Percentiles rank a stretch among this genome's conserved stretches.
Evolutionary conservation across 257 asterid genomes (phyloP).

Genomic region (Cinchona pubescens): DNA sequence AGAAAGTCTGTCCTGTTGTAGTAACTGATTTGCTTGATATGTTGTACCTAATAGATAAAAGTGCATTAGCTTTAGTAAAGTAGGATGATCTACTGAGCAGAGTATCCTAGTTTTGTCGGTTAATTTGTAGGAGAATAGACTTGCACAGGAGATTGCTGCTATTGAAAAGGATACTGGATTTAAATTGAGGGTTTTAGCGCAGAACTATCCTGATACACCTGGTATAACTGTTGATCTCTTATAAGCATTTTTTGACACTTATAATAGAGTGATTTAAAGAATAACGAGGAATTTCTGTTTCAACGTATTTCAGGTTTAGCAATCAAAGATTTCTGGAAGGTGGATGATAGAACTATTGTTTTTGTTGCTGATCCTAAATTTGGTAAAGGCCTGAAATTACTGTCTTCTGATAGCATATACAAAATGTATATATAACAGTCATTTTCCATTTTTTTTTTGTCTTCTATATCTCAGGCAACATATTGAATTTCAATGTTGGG

Average conservation of each 20-base stretch:
- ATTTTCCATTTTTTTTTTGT: constrained; percentile 10
- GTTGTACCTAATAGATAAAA: background rate
- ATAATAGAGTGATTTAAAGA: background rate
- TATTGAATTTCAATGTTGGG: constrained; percentile 85
- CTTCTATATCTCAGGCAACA: constrained; percentile 57
- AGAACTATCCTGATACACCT: constrained; percentile 94
- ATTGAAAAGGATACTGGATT: constrained; percentile 86
- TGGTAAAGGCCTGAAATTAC: constrained; percentile 39
- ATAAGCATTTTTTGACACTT: constrained; percentile 1
- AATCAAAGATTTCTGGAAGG: constrained; percentile 82
- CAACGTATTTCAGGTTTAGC: constrained; percentile 61
- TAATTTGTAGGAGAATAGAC: constrained; percentile 64
- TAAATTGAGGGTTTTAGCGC: constrained; percentile 82
- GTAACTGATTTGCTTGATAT: background rate
- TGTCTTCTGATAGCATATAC: background rate
- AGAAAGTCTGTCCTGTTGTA: background rate
- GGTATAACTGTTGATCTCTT: constrained; percentile 34
- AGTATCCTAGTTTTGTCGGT: constrained; percentile 15
- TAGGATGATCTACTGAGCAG: constrained; percentile 1
- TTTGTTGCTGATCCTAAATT: constrained; percentile 97
- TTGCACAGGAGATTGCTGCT: constrained; percentile 61
- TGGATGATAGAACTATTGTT: constrained; percentile 82
- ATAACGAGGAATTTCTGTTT: background rate
- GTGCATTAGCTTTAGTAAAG: background rate
- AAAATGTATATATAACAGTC: background rate